These are phyloP conservation scores for Aspergillus brunneoviolaceus DNA, from an alignment of 2,329 filamentous ascomycete genomes.

Conservation along the genomic window DNA sequence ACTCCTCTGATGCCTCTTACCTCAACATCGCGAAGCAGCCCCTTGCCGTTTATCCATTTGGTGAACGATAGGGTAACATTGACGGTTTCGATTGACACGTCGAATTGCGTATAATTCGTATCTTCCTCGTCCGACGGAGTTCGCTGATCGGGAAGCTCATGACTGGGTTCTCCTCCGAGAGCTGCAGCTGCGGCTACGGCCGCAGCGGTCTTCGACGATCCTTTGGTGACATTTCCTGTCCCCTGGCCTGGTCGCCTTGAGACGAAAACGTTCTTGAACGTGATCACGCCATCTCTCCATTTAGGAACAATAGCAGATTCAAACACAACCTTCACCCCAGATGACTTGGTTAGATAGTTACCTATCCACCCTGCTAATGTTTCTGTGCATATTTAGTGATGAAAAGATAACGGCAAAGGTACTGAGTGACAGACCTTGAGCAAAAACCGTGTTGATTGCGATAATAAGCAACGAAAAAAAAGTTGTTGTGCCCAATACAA, in stretches of 20 bases:
- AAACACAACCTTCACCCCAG: conserved; percentile 90
- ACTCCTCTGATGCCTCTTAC: conserved; percentile 91
- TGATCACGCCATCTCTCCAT: conserved; percentile 93
- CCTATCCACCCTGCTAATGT: conserved; percentile 90
- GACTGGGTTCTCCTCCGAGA: conserved; percentile 44
- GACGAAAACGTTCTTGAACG: conserved; percentile 94
- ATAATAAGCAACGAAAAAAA: conserved; percentile 92
- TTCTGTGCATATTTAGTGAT: conserved; percentile 55
- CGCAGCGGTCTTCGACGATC: conserved; percentile 79
- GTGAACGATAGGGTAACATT: conserved; percentile 95
- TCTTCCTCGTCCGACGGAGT: conserved; percentile 65
- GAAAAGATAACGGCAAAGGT: conserved; percentile 9
- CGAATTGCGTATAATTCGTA: conserved; percentile 96
- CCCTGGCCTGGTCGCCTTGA: conserved; percentile 83
- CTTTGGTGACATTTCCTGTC: conserved; percentile 83
- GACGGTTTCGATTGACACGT: conserved; percentile 89
- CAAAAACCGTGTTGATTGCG: conserved; percentile 92
- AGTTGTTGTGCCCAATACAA: conserved; percentile 93
- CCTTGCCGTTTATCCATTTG: conserved; percentile 99
- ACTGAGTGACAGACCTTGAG: conserved; percentile 65
- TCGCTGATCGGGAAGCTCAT: conserved; percentile 38
- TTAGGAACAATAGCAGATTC: conserved; percentile 96
- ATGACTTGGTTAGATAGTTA: conserved; percentile 91
- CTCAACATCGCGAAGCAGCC: conserved; percentile 85
- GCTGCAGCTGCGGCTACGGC: conserved; percentile 77